Evolutionary conservation across 345 rosid species (phyloP).

Genomic region (Trapa incisa): DNA sequence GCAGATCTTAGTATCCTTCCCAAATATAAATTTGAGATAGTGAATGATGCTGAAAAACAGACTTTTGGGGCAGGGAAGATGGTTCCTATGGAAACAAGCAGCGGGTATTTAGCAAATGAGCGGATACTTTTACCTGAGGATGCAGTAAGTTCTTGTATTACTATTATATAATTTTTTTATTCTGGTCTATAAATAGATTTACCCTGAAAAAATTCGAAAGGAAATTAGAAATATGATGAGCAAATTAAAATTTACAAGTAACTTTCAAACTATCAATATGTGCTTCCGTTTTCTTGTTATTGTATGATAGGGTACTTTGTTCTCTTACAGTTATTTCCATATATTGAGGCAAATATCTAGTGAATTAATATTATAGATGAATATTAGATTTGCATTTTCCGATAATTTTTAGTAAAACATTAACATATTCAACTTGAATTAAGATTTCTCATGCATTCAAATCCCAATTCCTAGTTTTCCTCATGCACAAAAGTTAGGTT

Average conservation of each 20-base stretch:
- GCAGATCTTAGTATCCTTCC: slow-evolving; percentile 87
- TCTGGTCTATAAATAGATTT: not conserved
- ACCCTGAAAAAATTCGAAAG: not conserved
- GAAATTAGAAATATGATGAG: not conserved
- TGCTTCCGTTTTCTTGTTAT: not conserved
- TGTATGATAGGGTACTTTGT: too few species aligned
- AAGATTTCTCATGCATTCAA: too few species aligned
- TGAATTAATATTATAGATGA: too few species aligned
- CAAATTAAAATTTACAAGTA: not conserved
- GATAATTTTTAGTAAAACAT: too few species aligned
- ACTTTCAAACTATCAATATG: not conserved
- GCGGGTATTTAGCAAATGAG: slow-evolving; percentile 50
- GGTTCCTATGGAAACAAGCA: slow-evolving; percentile 54
- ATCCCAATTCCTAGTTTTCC: too few species aligned
- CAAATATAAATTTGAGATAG: slow-evolving; percentile 56
- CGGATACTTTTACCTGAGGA: slow-evolving; percentile 70
- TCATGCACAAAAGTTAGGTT: too few species aligned
- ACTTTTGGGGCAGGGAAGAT: slow-evolving; percentile 66
- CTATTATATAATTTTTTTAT: not conserved
- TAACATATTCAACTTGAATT: too few species aligned
- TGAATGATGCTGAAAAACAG: slow-evolving; percentile 38
- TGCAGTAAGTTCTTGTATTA: slow-evolving; percentile 45
- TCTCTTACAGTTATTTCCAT: too few species aligned
- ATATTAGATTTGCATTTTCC: too few species aligned
- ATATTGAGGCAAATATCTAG: too few species aligned